Conservation (phyloP, 768 basidiomycete species). For the Psilocybe subaeruginosa region DNA sequence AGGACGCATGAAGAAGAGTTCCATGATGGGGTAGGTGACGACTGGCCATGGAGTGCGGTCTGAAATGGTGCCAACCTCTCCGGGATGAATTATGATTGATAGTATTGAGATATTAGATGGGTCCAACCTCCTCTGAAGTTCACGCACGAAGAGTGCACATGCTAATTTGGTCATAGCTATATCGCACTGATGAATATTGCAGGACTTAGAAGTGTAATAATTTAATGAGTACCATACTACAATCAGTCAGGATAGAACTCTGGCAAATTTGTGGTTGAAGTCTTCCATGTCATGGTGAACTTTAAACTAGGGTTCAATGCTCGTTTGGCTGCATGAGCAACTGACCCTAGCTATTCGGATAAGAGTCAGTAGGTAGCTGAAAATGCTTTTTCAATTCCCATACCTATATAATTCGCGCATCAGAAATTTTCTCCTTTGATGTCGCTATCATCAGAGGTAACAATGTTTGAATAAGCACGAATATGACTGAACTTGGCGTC, state of each 20-base stretch:
- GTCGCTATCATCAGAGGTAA: slow-evolving; percentile 33
- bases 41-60: slow-evolving; percentile 14
- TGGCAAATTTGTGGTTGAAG: slow-evolving; percentile 33
- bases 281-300: slow-evolving; percentile 31
- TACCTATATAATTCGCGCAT: slow-evolving; percentile 36
- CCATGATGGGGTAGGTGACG: slow-evolving; percentile 20
- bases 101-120: slow-evolving; percentile 30
- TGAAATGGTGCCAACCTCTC: slow-evolving; percentile 35
- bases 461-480: slow-evolving; percentile 31
- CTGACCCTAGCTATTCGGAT: slow-evolving; percentile 25
- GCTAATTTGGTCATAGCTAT: slow-evolving; percentile 43
- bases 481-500: slow-evolving; percentile 25
- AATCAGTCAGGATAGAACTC: slow-evolving; percentile 29
- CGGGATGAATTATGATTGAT: slow-evolving; percentile 36
- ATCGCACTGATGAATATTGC: neutral
- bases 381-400: neutral
- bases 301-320: slow-evolving; percentile 26
- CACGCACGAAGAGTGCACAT: slow-evolving; percentile 43
- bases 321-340: slow-evolving; percentile 24
- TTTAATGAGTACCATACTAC: slow-evolving; percentile 23
- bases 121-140: slow-evolving; percentile 48
- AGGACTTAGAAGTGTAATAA: neutral
- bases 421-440: slow-evolving; percentile 26
- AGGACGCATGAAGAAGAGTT: slow-evolving; percentile 26
- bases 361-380: neutral